Base-by-base conservation (phyloP, 345 rosid species). In the Angophora floribunda region DNA sequence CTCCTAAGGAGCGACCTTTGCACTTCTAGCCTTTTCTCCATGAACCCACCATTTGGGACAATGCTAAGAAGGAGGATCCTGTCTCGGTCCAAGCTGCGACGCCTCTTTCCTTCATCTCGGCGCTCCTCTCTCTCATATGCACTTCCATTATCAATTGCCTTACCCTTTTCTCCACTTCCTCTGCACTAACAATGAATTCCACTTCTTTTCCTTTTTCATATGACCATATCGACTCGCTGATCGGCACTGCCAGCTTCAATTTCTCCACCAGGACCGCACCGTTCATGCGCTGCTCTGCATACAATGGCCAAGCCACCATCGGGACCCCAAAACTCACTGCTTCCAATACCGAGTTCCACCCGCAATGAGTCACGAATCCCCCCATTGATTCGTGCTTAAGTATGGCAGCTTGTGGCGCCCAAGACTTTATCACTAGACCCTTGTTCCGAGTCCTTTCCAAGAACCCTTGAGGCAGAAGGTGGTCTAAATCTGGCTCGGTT, bases 291-390 rank as follows among this genome's bases (percentile, higher is more conserved):
- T 92, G 91, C 87, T 92, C 91, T 4, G 92, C 92, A 28, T 90
- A 89, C 53, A 91, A 87, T 19, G 92, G 92, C 90, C 92, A 89
- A 4, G 93, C 91, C 53, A 88, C 61, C 91, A 92, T 88, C 3
- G 91, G 92, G 67, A 92, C 91, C 10, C 92, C 92, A 1, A 87
- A 44, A 36, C 88, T 86, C 47, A 92, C 91, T 22, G 91, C 90
- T 90, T 92, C 93, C 16, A 90, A 17, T 53, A 90, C 92, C 44
- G 88, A 91, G 89, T 87, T 88, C 93, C 92, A 92, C 32, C 93
- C 90, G 44, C 92, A 88, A 53, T 86, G 91, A 6, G 92, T 92
- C 86, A 92, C 89, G 15, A 91, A 89, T 13, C 88, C 90, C 8
- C 90, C 90, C 52, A 89, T 90, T 1, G 91, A 87, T 30, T 87